phyloP scores from a whole-genome alignment of 1,284 basidiomycete genomes.

The Waitea zeae region DNA sequence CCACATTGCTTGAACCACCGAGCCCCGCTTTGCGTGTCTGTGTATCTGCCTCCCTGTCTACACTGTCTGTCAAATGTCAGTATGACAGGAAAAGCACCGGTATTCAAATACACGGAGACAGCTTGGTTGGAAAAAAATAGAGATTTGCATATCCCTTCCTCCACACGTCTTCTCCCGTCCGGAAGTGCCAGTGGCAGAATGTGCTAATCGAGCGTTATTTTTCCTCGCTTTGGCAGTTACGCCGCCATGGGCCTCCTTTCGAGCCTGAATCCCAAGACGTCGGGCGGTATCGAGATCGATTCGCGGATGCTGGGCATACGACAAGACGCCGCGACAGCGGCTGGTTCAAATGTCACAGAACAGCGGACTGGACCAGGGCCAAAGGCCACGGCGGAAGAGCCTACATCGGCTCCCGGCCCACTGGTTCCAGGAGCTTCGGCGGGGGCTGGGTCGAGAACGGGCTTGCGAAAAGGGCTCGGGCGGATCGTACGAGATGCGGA shows the following conservation, averaged over 20 bases:
- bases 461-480: slow-evolving; percentile 60
- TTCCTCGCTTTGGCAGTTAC: no score
- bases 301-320: neutral
- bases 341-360: slow-evolving; percentile 1
- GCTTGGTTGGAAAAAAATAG: no score
- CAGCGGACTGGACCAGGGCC: no score
- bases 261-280: slow-evolving; percentile 42
- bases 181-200: no score
- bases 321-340: slow-evolving; percentile 3
- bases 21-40: slow-evolving; percentile 1
- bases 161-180: no score
- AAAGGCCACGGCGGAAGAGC: slow-evolving; percentile 5
- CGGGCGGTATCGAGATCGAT: slow-evolving; percentile 35
- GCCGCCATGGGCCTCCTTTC: slow-evolving; percentile 58
- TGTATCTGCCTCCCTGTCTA: slow-evolving; percentile 5
- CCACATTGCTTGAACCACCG: no score
- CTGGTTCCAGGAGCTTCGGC: slow-evolving; percentile 2
- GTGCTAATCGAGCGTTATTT: no score
- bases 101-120: slow-evolving; percentile 1
- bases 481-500: slow-evolving; percentile 72
- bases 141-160: no score
- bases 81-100: no score
- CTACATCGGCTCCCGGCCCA: neutral
- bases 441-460: slow-evolving; percentile 1
- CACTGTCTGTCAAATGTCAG: no score